A percentile compares a stretch with the other conserved stretches of the same genome.
Evolutionary conservation across 768 basidiomycete species (phyloP).

Genomic region (Suillus weaverae): DNA sequence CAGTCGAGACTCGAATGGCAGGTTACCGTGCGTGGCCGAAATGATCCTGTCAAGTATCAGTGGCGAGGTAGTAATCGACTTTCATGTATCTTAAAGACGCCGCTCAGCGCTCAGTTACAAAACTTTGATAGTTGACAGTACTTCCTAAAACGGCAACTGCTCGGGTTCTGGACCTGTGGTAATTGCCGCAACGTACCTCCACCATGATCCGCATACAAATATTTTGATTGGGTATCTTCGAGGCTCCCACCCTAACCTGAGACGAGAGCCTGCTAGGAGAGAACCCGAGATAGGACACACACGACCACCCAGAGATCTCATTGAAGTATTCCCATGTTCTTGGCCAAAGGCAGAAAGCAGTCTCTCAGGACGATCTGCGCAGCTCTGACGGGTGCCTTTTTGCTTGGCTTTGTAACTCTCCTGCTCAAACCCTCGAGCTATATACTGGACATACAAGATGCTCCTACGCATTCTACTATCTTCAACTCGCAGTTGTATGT

Average conservation of each 20-base stretch:
- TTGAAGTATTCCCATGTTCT: neutral
- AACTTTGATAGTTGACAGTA: too few species aligned
- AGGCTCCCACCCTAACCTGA: neutral
- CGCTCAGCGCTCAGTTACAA: too few species aligned
- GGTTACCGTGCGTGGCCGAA: too few species aligned
- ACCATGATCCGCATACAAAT: neutral
- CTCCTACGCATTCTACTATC: neutral
- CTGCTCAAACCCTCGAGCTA: neutral
- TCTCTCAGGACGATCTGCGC: conserved; percentile 6
- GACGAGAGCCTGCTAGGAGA: conserved; percentile 5
- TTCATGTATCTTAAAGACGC: too few species aligned
- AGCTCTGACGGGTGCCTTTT: conserved; percentile 28
- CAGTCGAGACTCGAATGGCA: too few species aligned
- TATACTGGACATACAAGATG: neutral
- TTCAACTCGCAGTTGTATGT: conserved; percentile 16
- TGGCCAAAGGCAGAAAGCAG: neutral
- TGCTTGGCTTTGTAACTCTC: conserved; percentile 20
- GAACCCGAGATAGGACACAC: neutral
- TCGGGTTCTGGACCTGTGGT: too few species aligned
- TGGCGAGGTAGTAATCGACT: too few species aligned
- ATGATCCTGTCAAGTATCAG: too few species aligned
- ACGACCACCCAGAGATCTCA: neutral
- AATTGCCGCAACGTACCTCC: neutral
- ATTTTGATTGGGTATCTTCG: neutral
- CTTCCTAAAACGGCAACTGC: too few species aligned